Evolutionary conservation across 2,329 filamentous ascomycete species (phyloP).

Genomic region (Zymoseptoria pseudotritici): DNA sequence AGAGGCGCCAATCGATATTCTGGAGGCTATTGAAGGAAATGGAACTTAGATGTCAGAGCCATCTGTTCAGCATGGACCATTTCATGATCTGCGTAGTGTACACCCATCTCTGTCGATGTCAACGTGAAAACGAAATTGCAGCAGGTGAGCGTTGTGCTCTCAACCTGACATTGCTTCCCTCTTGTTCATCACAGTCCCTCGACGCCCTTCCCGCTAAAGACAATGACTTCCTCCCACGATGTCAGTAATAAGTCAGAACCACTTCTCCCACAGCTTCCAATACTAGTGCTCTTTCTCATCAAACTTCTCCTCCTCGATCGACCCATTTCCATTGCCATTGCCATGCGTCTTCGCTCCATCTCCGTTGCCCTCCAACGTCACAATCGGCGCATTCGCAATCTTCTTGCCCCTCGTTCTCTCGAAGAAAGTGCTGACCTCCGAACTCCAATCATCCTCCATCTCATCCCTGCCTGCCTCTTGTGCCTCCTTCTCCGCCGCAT

Average conservation of each 20-base stretch:
- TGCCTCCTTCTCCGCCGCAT: constrained; percentile 43
- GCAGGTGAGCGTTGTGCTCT: too few species aligned
- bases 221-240: background rate
- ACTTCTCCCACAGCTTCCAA: background rate
- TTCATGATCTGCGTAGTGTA: too few species aligned
- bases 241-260: background rate
- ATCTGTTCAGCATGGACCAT: too few species aligned
- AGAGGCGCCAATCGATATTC: too few species aligned
- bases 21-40: background rate
- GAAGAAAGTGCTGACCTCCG: constrained; percentile 48
- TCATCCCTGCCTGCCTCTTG: constrained; percentile 35
- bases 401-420: constrained; percentile 38
- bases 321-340: constrained; percentile 3
- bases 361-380: background rate
- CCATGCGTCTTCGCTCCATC: constrained; percentile 3
- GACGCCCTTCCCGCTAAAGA: background rate
- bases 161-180: too few species aligned
- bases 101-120: too few species aligned
- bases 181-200: too few species aligned
- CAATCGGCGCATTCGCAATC: constrained; percentile 3
- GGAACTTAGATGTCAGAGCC: too few species aligned
- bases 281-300: constrained; percentile 11
- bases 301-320: constrained; percentile 15
- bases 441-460: constrained; percentile 35
- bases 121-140: too few species aligned